Evolutionary conservation across 2,329 filamentous ascomycete species (phyloP), one percentile per base, ranked within the genome.

Genomic region (Botrytis fragariae): DNA sequence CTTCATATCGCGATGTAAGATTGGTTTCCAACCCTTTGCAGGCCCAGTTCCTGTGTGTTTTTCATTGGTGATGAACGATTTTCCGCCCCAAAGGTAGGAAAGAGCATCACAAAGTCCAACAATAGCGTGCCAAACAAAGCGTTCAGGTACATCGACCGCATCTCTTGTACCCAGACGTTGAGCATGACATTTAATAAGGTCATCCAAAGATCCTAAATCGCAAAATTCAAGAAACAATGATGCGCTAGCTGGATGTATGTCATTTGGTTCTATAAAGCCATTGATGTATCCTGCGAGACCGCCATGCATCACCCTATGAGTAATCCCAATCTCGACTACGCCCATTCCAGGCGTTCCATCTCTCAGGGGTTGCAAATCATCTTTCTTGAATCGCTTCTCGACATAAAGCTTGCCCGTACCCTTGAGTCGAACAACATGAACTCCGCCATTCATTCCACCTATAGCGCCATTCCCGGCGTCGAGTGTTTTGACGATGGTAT

Each of bases 141-240:
- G 69, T 48, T 80, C 79, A 10, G 77, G 77, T 4, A 78, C 37
- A 29, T 18, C 32, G 20, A 69, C 35, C 20, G 32, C 73, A 14
- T 74, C 62, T 22, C 63, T 63, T 12, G 63, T 72, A 7, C 44
- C 51, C 32, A 72, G 22, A n/a, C 69, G 67, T 48, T 73, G 59
- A 22, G 57, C 57, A 59, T 77, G 80, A 48, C 68, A 59, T 25
- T 72, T 69, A 37, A 79, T 77, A 7, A 80, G 45, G 39, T 77
- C 75, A 4, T 74, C 69, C 48, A 80, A 57, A 10, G 77, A 78
- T 18, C 79, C 79, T 63, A 76, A 71, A 45, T 80, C 78, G 39
- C 79, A 80, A 39, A 80, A 79, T 37, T 80, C 79, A 37, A 80
- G 75, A 29, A 77, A 80, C 7, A 80, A 54, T 1, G 78, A 79